A percentile compares a stretch with the other conserved stretches of the same genome.
Conservation (phyloP, 2,329 filamentous ascomycete genomes). For the Aspergillus texensis region DNA sequence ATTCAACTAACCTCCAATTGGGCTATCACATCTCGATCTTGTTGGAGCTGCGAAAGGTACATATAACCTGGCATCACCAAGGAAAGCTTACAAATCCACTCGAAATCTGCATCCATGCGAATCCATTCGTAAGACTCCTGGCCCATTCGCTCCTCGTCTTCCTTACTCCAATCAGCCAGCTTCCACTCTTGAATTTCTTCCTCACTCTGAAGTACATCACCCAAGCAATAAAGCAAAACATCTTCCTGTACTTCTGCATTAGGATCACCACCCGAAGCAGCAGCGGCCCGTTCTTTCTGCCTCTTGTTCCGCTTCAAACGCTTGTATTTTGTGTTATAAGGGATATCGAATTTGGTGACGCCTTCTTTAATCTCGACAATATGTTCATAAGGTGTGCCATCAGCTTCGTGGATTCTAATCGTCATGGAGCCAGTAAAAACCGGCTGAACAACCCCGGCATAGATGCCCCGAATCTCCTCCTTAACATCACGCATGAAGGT, state of each 20-base stretch:
- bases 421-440: constrained; percentile 96
- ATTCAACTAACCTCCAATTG: constrained; percentile 58
- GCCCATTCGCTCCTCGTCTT: constrained; percentile 89
- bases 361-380: constrained; percentile 94
- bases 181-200: constrained; percentile 84
- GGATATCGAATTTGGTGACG: constrained; percentile 84
- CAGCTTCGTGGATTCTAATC: constrained; percentile 94
- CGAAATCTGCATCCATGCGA: constrained; percentile 94
- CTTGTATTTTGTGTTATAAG: constrained; percentile 99
- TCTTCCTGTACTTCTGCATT: constrained; percentile 72
- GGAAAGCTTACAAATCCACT: constrained; percentile 90
- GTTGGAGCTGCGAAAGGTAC: constrained; percentile 96
- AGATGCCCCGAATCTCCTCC: constrained; percentile 72
- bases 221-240: constrained; percentile 84
- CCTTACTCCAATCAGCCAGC: constrained; percentile 83
- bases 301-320: constrained; percentile 84
- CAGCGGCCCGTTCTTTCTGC: constrained; percentile 75
- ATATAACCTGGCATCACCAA: constrained; percentile 89
- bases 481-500: constrained; percentile 85
- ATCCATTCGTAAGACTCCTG: constrained; percentile 99
- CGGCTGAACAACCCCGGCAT: constrained; percentile 70
- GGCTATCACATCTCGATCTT: constrained; percentile 96
- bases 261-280: constrained; percentile 64
- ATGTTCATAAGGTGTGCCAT: constrained; percentile 97
- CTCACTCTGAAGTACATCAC: constrained; percentile 81